Evolutionary conservation across 2,329 filamentous ascomycete species (phyloP).

Genomic region (Alternaria consortialis): DNA sequence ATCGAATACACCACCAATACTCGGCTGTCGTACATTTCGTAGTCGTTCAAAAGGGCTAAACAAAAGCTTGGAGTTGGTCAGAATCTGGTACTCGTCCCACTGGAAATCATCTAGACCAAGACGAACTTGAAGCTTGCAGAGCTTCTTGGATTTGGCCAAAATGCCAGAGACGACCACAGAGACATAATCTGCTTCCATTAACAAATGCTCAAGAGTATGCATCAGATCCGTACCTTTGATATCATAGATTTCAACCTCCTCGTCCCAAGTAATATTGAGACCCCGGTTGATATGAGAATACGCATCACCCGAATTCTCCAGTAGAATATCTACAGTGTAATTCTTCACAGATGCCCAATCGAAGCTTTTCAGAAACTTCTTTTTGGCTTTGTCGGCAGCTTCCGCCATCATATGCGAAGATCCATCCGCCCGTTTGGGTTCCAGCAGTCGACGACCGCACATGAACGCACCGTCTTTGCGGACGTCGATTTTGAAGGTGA

Average conservation of each 20-base stretch:
- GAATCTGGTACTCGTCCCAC: conserved; percentile 32
- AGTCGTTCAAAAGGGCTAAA: conserved; percentile 43
- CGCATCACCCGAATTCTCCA: conserved; percentile 31
- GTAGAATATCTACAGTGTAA: conserved; percentile 43
- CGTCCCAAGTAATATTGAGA: conserved; percentile 32
- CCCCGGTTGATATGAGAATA: background rate
- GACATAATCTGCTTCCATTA: conserved; percentile 35
- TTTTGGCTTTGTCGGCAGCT: conserved; percentile 26
- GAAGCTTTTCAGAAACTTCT: conserved; percentile 39
- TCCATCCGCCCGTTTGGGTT: conserved; percentile 40
- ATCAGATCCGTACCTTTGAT: conserved; percentile 32
- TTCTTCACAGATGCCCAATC: conserved; percentile 44
- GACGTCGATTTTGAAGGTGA: conserved; percentile 43
- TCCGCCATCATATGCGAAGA: conserved; percentile 27
- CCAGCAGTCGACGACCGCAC: conserved; percentile 43
- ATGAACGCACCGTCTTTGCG: conserved; percentile 45
- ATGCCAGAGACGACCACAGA: conserved; percentile 43
- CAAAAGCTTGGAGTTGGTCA: conserved; percentile 37
- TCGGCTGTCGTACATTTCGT: conserved; percentile 41
- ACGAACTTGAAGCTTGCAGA: conserved; percentile 43
- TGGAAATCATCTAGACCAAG: conserved; percentile 38
- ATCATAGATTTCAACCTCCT: conserved; percentile 50
- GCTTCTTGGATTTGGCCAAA: conserved; percentile 36
- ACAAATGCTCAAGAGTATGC: background rate
- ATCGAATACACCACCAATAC: conserved; percentile 35